Conservation (phyloP, 2,329 filamentous ascomycete genomes). For the Fusarium denticulatum region DNA sequence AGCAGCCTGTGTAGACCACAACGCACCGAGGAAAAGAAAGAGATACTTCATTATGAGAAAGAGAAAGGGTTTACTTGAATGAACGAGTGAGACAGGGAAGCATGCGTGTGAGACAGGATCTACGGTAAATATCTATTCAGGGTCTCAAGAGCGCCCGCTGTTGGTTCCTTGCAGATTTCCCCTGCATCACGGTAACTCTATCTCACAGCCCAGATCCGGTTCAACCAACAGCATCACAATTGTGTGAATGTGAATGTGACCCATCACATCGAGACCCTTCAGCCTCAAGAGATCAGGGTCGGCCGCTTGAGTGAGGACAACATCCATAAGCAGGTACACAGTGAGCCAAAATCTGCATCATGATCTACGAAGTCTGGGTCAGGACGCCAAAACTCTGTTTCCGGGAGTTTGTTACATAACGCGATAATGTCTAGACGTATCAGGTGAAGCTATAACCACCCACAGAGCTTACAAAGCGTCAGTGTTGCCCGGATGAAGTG, state of each 20-base stretch:
- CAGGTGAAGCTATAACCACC: background rate
- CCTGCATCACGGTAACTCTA: conserved; percentile 30
- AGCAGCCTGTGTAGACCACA: conserved; percentile 17
- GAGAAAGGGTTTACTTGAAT: background rate
- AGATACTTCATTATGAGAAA: conserved; percentile 31
- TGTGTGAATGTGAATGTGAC: background rate
- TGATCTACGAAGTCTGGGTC: conserved; percentile 3
- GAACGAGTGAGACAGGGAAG: conserved; percentile 8
- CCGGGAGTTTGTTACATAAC: background rate
- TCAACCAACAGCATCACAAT: background rate
- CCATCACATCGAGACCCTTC: background rate
- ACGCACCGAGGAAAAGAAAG: conserved; percentile 9
- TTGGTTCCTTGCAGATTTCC: conserved; percentile 25
- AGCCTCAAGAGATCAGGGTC: conserved; percentile 9
- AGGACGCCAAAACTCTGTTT: conserved; percentile 5
- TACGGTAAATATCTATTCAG: conserved; percentile 32
- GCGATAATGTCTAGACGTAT: conserved; percentile 2
- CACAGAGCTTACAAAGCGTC: background rate
- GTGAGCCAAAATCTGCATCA: background rate
- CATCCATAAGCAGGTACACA: conserved; percentile 1
- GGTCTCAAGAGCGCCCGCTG: background rate
- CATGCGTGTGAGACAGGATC: conserved; percentile 32
- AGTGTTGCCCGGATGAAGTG: background rate
- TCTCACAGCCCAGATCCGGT: conserved; percentile 20
- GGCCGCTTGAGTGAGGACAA: conserved; percentile 11